Percentiles rank a stretch among this genome's conserved stretches.
phyloP scores from a whole-genome alignment of 164 flowering plant genomes.

The Vitis rupestris region DNA sequence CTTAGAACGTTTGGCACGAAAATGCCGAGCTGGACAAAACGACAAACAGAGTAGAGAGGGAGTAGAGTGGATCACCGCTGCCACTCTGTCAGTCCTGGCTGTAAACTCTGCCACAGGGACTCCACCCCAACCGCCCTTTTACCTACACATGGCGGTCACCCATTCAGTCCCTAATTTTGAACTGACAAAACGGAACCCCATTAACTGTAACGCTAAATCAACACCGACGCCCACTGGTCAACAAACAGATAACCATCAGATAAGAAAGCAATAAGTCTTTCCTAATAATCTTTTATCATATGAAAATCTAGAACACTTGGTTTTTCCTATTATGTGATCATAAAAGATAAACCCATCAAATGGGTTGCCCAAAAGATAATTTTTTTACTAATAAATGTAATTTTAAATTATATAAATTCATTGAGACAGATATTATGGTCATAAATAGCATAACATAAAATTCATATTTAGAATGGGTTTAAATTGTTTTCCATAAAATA shows the following conservation, averaged over 20 bases:
- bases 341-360: no score
- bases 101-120: constrained; percentile 8
- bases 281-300: background rate
- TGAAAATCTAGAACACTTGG: background rate
- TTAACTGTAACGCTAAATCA: background rate
- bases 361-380: no score
- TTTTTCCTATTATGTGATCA: background rate
- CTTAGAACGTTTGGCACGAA: background rate
- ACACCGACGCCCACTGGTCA: no score
- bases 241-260: no score
- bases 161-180: background rate
- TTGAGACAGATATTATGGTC: no score
- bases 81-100: constrained; percentile 17
- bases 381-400: no score
- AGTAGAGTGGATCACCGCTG: constrained; percentile 9
- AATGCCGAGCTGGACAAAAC: constrained; percentile 9
- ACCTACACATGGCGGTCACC: constrained; percentile 16
- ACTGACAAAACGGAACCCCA: background rate
- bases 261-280: background rate
- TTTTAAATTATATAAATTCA: no score
- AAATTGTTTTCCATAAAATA: no score
- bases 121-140: constrained; percentile 11
- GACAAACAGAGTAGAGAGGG: constrained; percentile 8
- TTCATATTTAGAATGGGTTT: no score
- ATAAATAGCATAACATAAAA: no score